phyloP scores from a whole-genome alignment of 1,139 yeast genomes.

The Taphrina confusa region DNA sequence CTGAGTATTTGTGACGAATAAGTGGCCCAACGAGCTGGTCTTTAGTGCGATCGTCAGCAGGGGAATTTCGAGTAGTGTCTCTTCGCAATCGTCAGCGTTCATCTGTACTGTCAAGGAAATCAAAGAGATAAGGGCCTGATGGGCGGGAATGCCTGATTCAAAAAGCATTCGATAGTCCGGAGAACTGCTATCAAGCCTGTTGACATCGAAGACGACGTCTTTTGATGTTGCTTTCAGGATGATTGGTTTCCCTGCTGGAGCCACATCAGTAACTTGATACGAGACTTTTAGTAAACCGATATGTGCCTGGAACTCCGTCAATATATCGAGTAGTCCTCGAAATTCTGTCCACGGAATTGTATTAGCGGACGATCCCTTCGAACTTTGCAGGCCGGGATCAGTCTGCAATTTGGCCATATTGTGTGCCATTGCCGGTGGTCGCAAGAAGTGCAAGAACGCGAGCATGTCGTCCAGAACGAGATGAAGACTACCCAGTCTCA shows the following conservation, averaged over 20 bases:
- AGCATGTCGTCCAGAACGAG: conserved; percentile 41
- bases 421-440: background rate
- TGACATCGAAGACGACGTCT: conserved; percentile 48
- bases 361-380: no score
- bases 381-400: background rate
- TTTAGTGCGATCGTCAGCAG: conserved; percentile 47
- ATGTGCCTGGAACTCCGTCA: conserved; percentile 40
- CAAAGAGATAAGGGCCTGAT: conserved; percentile 49
- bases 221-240: conserved; percentile 45
- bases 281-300: conserved; percentile 37
- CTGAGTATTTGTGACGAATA: conserved; percentile 42
- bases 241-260: conserved; percentile 28
- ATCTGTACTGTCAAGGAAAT: conserved; percentile 48
- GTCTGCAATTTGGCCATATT: background rate
- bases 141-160: conserved; percentile 47
- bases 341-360: conserved; percentile 11
- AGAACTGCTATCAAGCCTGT: conserved; percentile 48
- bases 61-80: conserved; percentile 49
- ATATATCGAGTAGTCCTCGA: conserved; percentile 32
- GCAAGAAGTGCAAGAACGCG: conserved; percentile 32
- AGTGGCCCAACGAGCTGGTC: conserved; percentile 47
- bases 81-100: conserved; percentile 44
- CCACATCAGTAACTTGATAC: conserved; percentile 25
- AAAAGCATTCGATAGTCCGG: conserved; percentile 50
- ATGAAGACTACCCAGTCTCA: conserved; percentile 44